These are phyloP conservation scores for Penicillium chermesinum DNA, from an alignment of 495 filamentous ascomycete species.

Conservation along the genomic window DNA sequence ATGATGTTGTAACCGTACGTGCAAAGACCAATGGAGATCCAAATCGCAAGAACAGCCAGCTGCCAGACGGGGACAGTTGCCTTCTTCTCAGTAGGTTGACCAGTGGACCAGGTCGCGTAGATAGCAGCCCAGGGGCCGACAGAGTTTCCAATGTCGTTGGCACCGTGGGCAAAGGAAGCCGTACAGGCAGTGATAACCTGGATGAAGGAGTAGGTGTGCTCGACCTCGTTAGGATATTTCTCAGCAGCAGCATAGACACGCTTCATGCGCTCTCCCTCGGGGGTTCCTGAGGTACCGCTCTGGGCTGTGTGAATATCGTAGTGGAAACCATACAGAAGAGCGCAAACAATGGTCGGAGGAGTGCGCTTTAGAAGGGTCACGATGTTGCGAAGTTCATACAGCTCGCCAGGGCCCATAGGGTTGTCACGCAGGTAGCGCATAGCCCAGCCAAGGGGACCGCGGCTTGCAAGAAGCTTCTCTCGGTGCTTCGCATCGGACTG, in stretches of 20 bases:
- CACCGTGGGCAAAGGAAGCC: conserved; percentile 72
- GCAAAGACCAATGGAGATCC: conserved; percentile 52
- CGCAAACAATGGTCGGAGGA: conserved; percentile 52
- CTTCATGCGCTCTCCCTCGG: conserved; percentile 61
- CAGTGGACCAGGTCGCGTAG: conserved; percentile 61
- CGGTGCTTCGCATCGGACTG: conserved; percentile 46
- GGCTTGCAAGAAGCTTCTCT: conserved; percentile 49
- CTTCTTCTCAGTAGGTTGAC: conserved; percentile 41
- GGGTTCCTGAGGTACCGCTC: conserved; percentile 56
- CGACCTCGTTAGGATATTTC: conserved; percentile 70
- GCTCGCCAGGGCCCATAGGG: conserved; percentile 59
- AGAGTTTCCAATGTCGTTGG: conserved; percentile 76
- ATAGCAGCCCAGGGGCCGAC: conserved; percentile 69
- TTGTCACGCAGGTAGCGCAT: conserved; percentile 66
- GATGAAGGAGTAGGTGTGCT: conserved; percentile 71
- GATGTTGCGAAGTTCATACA: conserved; percentile 66
- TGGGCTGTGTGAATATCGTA: conserved; percentile 71
- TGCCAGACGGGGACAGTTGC: conserved; percentile 56
- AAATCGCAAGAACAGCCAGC: conserved; percentile 47
- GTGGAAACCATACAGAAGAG: conserved; percentile 59
- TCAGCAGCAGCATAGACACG: conserved; percentile 52
- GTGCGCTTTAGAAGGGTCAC: conserved; percentile 51
- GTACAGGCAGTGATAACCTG: conserved; percentile 71
- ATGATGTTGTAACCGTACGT: conserved; percentile 70
- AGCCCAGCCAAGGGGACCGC: conserved; percentile 64